Evolutionary conservation across 805 yeast genomes (phyloP), one percentile per base, ranked within the genome.

Genomic region (Metschnikowia chrysomelidarum): DNA sequence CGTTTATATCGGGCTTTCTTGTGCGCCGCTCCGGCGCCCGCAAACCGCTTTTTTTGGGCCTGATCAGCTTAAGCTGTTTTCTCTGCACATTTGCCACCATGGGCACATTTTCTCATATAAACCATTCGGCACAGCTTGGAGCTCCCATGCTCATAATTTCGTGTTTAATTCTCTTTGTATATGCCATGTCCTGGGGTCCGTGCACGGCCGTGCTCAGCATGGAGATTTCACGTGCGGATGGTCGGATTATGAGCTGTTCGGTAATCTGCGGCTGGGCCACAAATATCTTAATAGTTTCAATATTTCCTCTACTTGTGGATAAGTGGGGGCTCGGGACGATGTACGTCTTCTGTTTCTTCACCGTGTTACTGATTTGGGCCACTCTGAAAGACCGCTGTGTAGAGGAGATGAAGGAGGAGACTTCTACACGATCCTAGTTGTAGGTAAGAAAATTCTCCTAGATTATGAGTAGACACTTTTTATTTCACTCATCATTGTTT

Each of bases 131-230:
- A 12, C 16, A 23, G 7, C 29, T 36, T 9, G 42, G 40, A 4
- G 19, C 29, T 13, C 25, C 44, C 4, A 34, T 55, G 30, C 41
- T 54, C 10, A 36, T 41, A 9, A 27, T 51, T 7, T 49, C 47
- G 6, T 46, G 51, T 15, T n/a, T 40, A 7, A 55, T 49, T 27
- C 42, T 55, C 22, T 34, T 55, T 11, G 37, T 38, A 4, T 57
- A 55, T 34, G 51, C 64, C 7, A 29, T 44, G 11, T 47, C 54
- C 30, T 61, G 67, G 68, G 66, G 67, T 4, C 64, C 66, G 3
- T 44, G 60, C 15, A 41, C 53, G 11, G 59, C 59, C 4, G 46
- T 58, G 25, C 11, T 54, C 20, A 48, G 50, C 34, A 54, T 48
- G 36, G 46, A 49, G 9, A 25, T 57, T 12, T 50, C 57, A n/a